Evolutionary conservation across 257 asterid species (phyloP).

Genomic region (Lithospermum erythrorhizon): DNA sequence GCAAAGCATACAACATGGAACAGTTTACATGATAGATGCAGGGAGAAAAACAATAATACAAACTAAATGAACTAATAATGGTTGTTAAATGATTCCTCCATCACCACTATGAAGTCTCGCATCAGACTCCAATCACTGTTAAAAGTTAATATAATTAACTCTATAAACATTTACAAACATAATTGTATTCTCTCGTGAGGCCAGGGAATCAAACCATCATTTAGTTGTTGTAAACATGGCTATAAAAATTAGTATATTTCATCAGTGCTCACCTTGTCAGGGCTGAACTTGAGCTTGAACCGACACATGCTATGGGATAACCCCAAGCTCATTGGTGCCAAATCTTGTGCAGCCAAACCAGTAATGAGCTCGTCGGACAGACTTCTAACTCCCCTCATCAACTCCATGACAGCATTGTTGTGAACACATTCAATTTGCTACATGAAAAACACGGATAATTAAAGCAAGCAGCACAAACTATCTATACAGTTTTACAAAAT

Average conservation of each 20-base stretch:
- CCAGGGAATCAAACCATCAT: too few relatives aligned
- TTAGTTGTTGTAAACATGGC: too few relatives aligned
- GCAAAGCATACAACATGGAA: slow-evolving; percentile 2
- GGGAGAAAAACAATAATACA: background rate
- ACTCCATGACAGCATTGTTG: slow-evolving; percentile 69
- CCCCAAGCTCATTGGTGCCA: slow-evolving; percentile 94
- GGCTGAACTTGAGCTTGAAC: slow-evolving; percentile 81
- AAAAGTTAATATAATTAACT: too few relatives aligned
- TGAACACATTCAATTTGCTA: slow-evolving; percentile 89
- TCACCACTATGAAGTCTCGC: too few relatives aligned
- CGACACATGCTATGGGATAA: slow-evolving; percentile 83
- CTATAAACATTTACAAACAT: too few relatives aligned
- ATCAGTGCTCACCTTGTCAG: slow-evolving; percentile 52
- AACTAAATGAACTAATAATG: too few relatives aligned
- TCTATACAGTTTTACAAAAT: background rate
- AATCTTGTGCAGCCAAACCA: slow-evolving; percentile 72
- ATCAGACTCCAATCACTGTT: too few relatives aligned
- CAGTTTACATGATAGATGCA: background rate
- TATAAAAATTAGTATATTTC: too few relatives aligned
- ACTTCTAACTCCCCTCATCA: slow-evolving; percentile 90
- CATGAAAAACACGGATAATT: background rate
- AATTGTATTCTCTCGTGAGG: too few relatives aligned
- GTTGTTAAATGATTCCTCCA: too few relatives aligned
- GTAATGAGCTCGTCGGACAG: slow-evolving; percentile 70
- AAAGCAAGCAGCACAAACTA: background rate